phyloP scores from a whole-genome alignment of 208 protist species.

The Trypanosoma rangeli region DNA sequence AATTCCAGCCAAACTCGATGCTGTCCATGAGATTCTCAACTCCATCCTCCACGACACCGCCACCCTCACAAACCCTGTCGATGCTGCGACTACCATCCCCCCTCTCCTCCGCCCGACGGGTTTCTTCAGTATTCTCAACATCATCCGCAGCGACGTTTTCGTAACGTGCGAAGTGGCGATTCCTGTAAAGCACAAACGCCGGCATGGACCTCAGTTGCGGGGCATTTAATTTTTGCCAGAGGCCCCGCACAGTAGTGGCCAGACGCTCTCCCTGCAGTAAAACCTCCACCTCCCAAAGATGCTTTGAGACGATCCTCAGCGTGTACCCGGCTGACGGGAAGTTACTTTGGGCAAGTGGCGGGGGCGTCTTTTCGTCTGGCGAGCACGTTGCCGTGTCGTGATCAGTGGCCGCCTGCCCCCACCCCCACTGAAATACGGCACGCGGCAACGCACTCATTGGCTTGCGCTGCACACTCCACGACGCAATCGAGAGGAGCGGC shows the following conservation, averaged over 20 bases:
- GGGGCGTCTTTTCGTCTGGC: background rate
- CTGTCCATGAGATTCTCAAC: constrained; percentile 8
- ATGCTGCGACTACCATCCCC: no score
- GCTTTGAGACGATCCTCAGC: constrained; percentile 28
- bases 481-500: constrained; percentile 55
- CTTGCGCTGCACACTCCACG: constrained; percentile 29
- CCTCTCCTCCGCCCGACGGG: background rate
- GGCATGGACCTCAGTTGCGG: constrained; percentile 41
- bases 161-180: constrained; percentile 7
- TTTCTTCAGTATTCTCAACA: constrained; percentile 2
- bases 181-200: constrained; percentile 38
- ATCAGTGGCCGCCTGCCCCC: constrained; percentile 2
- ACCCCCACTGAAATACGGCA: constrained; percentile 19
- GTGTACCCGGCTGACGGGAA: constrained; percentile 1
- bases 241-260: constrained; percentile 1
- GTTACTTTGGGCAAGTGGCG: background rate
- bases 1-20: constrained; percentile 80
- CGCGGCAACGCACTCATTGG: constrained; percentile 15
- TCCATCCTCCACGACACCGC: background rate
- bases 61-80: no score
- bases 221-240: background rate
- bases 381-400: constrained; percentile 3
- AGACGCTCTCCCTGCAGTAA: constrained; percentile 25
- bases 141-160: constrained; percentile 3
- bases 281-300: constrained; percentile 32